Percentiles rank a stretch among this genome's conserved stretches.
phyloP scores from a whole-genome alignment of 139 green algal species.

The Micractinium conductrix region DNA sequence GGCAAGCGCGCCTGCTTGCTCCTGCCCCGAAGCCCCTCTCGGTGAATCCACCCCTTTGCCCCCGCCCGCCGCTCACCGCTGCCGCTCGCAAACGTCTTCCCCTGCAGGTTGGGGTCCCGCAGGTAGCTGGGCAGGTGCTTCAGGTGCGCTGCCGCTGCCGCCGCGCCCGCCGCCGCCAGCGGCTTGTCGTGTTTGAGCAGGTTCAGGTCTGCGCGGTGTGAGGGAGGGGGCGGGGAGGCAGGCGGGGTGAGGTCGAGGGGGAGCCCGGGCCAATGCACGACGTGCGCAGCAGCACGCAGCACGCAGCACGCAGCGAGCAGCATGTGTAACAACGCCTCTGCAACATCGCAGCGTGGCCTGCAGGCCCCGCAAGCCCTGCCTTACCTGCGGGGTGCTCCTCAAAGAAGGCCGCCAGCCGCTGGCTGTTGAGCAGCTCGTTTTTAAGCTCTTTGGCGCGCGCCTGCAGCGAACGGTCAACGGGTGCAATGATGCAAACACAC shows the following conservation, averaged over 20 bases:
- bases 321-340: neutral
- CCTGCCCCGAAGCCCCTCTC: neutral
- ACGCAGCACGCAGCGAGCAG: neutral
- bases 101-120: conserved; percentile 51
- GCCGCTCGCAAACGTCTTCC: conserved; percentile 12
- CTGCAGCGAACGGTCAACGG: no score
- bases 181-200: conserved; percentile 86
- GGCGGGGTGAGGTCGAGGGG: neutral
- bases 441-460: conserved; percentile 87
- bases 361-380: neutral
- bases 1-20: neutral
- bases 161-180: conserved; percentile 48
- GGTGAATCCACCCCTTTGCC: neutral
- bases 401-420: conserved; percentile 85
- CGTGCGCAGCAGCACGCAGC: neutral
- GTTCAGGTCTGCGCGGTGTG: conserved; percentile 45
- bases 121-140: conserved; percentile 86
- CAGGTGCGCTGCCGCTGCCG: conserved; percentile 69
- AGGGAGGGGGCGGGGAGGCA: neutral
- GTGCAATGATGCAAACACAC: no score
- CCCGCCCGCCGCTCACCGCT: neutral
- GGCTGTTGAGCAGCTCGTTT: conserved; percentile 91
- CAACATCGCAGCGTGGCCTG: neutral
- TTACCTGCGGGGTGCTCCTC: conserved; percentile 74
- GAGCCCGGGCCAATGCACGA: neutral